These are phyloP conservation scores for Podaxis sp. DNA, from an alignment of 768 basidiomycete genomes.

Conservation along the genomic window DNA sequence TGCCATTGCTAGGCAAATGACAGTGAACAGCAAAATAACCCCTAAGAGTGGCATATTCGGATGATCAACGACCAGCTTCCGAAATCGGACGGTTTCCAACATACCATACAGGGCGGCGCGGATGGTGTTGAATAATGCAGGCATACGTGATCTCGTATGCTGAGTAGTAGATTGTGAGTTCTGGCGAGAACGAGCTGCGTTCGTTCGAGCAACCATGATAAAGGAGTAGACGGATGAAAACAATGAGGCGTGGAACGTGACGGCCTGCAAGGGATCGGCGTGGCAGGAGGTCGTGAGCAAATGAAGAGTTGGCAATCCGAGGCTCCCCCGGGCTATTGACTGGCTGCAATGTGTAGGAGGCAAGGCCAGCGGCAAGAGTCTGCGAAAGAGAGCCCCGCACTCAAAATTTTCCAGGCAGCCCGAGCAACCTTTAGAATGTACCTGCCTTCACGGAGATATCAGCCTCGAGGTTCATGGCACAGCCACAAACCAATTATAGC, in stretches of 20 bases:
- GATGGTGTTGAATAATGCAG: slow-evolving; percentile 69
- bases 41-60: slow-evolving; percentile 35
- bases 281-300: slow-evolving; percentile 21
- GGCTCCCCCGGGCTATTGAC: slow-evolving; percentile 6
- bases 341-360: slow-evolving; percentile 14
- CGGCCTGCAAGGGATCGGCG: slow-evolving; percentile 20
- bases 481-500: slow-evolving; percentile 22
- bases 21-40: slow-evolving; percentile 68
- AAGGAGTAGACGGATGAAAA: slow-evolving; percentile 32
- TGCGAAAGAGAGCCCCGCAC: slow-evolving; percentile 23
- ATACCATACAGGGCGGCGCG: slow-evolving; percentile 68
- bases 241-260: slow-evolving; percentile 49
- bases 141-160: slow-evolving; percentile 51
- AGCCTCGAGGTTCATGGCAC: slow-evolving; percentile 32
- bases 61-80: not conserved
- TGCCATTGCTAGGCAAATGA: slow-evolving; percentile 79
- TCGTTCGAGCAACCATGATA: slow-evolving; percentile 43
- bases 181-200: slow-evolving; percentile 27
- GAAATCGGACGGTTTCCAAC: slow-evolving; percentile 23
- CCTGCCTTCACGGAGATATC: slow-evolving; percentile 22
- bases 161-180: slow-evolving; percentile 25
- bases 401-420: slow-evolving; percentile 23
- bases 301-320: not conserved
- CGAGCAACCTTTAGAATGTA: slow-evolving; percentile 6
- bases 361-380: slow-evolving; percentile 20